A percentile compares a stretch with the other conserved stretches of the same genome.
These are phyloP conservation scores for Apiospora aurea DNA, from an alignment of 2,329 filamentous ascomycete species.

Conservation along the genomic window DNA sequence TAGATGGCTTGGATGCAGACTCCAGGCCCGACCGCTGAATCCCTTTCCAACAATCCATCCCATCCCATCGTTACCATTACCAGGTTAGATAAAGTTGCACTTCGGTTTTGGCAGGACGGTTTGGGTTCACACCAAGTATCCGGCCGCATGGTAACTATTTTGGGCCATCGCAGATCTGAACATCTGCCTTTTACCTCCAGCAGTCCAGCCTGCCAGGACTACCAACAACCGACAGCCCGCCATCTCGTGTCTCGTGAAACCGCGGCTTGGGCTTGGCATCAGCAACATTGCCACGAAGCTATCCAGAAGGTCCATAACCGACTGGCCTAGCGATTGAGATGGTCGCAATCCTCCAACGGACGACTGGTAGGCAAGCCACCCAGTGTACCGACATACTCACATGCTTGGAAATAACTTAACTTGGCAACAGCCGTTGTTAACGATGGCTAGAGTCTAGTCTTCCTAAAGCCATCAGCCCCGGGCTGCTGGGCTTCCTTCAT, in stretches of 20 bases:
- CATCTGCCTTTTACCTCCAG: neutral
- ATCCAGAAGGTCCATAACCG: neutral
- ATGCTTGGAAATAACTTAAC: neutral
- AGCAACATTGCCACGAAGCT: neutral
- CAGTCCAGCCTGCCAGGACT: neutral
- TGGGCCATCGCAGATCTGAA: neutral
- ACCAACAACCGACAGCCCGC: neutral
- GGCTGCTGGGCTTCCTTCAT: neutral
- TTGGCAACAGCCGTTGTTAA: neutral
- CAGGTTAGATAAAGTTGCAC: neutral
- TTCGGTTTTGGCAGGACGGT: neutral
- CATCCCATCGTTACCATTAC: neutral
- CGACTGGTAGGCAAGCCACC: neutral
- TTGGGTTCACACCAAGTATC: neutral
- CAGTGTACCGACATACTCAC: neutral
- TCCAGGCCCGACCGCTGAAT: neutral
- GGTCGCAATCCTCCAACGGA: neutral
- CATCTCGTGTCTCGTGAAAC: neutral
- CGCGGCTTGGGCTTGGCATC: neutral
- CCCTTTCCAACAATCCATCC: neutral
- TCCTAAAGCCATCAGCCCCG: neutral
- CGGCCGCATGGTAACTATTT: slow-evolving; percentile 12
- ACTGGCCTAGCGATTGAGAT: neutral
- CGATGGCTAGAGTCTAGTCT: neutral
- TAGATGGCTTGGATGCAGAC: neutral